Evolutionary conservation across 352 stramenopile genomes (phyloP).

Genomic region (Blastocystis sp.): DNA sequence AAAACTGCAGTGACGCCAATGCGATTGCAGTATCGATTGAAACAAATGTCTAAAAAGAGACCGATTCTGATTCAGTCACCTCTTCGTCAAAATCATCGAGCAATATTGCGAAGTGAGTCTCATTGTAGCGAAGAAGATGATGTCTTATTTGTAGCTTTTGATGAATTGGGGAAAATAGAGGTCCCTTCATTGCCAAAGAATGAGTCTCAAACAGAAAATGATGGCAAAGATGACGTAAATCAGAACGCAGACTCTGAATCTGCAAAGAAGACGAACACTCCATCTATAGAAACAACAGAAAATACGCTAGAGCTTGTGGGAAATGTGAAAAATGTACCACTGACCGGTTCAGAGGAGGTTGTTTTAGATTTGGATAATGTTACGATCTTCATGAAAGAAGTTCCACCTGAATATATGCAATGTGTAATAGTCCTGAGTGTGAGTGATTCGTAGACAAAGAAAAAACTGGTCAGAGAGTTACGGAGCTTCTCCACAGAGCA

Average conservation of each 20-base stretch:
- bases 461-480: not conserved
- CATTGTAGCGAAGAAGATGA: not conserved
- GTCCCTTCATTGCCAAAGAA: not conserved
- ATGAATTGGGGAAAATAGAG: not conserved
- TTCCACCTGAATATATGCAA: not conserved
- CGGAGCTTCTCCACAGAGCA: not conserved
- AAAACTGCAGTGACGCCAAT: not conserved
- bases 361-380: not conserved
- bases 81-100: not conserved
- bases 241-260: not conserved
- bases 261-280: not conserved
- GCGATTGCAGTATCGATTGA: slow-evolving; percentile 54
- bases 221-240: not conserved
- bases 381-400: slow-evolving; percentile 22
- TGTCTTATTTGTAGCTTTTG: not conserved
- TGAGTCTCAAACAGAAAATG: not conserved
- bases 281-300: not conserved
- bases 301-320: not conserved
- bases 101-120: not conserved
- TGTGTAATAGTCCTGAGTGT: not conserved
- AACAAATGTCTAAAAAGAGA: not conserved
- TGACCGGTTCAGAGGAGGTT: not conserved
- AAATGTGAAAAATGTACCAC: not conserved
- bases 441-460: not conserved
- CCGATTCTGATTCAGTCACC: slow-evolving; percentile 32